phyloP scores from a whole-genome alignment of 164 flowering plant species.

The Brasenia schreberi region DNA sequence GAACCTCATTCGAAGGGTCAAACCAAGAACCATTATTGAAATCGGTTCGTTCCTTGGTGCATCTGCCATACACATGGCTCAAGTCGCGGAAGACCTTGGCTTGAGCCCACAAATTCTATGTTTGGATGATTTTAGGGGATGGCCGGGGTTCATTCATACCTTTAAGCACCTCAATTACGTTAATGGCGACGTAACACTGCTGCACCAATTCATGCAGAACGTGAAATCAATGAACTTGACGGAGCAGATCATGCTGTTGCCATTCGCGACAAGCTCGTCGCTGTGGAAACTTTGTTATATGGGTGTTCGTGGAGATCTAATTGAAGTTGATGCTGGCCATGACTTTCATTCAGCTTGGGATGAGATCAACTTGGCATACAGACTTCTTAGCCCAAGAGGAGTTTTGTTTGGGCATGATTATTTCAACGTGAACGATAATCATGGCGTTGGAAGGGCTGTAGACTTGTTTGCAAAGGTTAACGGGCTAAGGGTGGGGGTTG shows the following conservation, averaged over 20 bases:
- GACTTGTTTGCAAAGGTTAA: conserved; percentile 48
- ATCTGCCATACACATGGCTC: conserved; percentile 66
- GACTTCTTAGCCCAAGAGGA: conserved; percentile 53
- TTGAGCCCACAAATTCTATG: conserved; percentile 52
- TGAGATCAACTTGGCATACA: conserved; percentile 52
- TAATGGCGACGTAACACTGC: conserved; percentile 49
- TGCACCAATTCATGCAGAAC: conserved; percentile 66
- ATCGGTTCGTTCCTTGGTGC: conserved; percentile 69
- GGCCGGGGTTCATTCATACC: conserved; percentile 49
- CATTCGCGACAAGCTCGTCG: conserved; percentile 42
- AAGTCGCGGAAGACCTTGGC: conserved; percentile 31
- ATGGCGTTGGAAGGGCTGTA: conserved; percentile 62
- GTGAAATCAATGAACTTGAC: conserved; percentile 22
- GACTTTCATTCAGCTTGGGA: conserved; percentile 77
- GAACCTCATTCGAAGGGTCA: conserved; percentile 33
- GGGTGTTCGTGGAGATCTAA: conserved; percentile 53
- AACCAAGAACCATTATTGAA: conserved; percentile 50
- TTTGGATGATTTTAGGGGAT: conserved; percentile 79
- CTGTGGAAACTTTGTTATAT: conserved; percentile 46
- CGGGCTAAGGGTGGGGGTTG: conserved; percentile 26
- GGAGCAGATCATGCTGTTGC: conserved; percentile 34
- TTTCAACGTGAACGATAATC: conserved; percentile 11
- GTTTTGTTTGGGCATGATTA: conserved; percentile 74
- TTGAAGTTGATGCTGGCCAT: conserved; percentile 76
- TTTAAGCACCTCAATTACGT: conserved; percentile 28